Conservation (phyloP, 23 red algal species). For the Rhodosorus marinus region DNA sequence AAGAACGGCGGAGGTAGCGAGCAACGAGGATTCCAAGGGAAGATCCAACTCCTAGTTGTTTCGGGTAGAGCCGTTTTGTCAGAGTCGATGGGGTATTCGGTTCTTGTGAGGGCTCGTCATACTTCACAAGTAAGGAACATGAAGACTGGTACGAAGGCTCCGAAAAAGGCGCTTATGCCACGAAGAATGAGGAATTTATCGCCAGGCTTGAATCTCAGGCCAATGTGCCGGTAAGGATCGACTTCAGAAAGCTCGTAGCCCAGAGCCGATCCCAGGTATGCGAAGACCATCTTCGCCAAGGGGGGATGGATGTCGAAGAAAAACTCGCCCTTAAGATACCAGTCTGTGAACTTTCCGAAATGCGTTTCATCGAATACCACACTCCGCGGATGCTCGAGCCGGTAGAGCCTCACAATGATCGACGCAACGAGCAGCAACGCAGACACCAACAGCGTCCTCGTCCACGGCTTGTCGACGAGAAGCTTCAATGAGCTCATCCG, state of each 20-base stretch:
- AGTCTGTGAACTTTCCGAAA: slow-evolving; percentile 61
- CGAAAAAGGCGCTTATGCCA: slow-evolving; percentile 21
- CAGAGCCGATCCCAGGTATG: slow-evolving; percentile 12
- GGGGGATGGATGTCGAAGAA: slow-evolving; percentile 93
- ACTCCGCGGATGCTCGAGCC: neutral
- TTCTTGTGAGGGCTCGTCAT: slow-evolving; percentile 4
- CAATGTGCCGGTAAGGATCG: too few species aligned
- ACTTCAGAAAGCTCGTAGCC: too few species aligned
- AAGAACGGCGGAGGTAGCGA: slow-evolving; percentile 24
- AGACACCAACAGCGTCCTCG: too few species aligned
- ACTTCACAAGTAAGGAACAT: slow-evolving; percentile 1
- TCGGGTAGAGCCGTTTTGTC: neutral
- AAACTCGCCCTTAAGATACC: slow-evolving; percentile 48
- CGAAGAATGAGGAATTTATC: too few species aligned
- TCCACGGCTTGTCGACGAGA: too few species aligned
- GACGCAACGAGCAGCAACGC: neutral
- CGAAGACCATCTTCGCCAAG: slow-evolving; percentile 63
- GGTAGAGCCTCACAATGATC: neutral
- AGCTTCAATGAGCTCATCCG: too few species aligned
- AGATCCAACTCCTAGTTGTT: slow-evolving; percentile 24
- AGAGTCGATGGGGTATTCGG: slow-evolving; percentile 1
- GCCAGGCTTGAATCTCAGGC: too few species aligned
- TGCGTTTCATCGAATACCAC: slow-evolving; percentile 89
- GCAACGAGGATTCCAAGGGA: slow-evolving; percentile 6
- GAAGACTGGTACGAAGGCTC: slow-evolving; percentile 2